Percentiles rank a stretch among this genome's conserved stretches.
Conservation (phyloP, 2,329 filamentous ascomycete species). For the Aschersonia sp. region DNA sequence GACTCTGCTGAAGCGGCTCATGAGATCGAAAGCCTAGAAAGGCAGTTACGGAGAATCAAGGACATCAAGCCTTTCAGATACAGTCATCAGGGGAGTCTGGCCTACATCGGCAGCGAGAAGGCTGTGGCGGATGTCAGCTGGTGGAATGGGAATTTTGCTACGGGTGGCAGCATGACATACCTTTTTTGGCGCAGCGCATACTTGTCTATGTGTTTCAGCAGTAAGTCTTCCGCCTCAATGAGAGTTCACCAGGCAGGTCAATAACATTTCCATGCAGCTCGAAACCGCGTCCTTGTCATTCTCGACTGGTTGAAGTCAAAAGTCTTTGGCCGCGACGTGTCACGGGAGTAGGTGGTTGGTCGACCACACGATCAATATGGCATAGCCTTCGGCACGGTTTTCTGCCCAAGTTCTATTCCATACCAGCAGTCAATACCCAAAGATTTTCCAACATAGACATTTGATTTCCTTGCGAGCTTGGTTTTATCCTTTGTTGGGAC, state of each 20-base stretch:
- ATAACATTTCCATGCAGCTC: conserved; percentile 36
- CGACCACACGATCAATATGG: neutral
- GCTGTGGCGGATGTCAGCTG: conserved; percentile 94
- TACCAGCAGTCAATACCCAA: too few relatives aligned
- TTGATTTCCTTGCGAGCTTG: too few relatives aligned
- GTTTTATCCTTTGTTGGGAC: too few relatives aligned
- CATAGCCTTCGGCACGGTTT: too few relatives aligned
- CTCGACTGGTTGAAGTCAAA: conserved; percentile 97
- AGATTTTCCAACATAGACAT: too few relatives aligned
- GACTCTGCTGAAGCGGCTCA: conserved; percentile 53
- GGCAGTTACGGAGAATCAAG: conserved; percentile 76
- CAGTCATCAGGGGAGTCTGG: conserved; percentile 90
- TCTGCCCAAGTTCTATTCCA: too few relatives aligned
- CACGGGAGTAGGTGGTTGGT: conserved; percentile 47
- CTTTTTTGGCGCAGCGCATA: conserved; percentile 98
- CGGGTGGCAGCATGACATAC: conserved; percentile 86
- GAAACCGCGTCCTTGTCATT: conserved; percentile 84
- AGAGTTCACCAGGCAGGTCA: too few relatives aligned
- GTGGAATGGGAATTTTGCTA: conserved; percentile 93
- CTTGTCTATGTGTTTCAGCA: conserved; percentile 99
- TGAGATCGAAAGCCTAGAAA: conserved; percentile 78
- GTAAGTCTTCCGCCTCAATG: conserved; percentile 41
- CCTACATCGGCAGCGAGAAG: conserved; percentile 96
- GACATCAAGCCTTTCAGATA: conserved; percentile 97
- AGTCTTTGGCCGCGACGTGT: conserved; percentile 89